These are phyloP conservation scores for Solanum dulcamara DNA, from an alignment of 257 asterid species.

Conservation along the genomic window DNA sequence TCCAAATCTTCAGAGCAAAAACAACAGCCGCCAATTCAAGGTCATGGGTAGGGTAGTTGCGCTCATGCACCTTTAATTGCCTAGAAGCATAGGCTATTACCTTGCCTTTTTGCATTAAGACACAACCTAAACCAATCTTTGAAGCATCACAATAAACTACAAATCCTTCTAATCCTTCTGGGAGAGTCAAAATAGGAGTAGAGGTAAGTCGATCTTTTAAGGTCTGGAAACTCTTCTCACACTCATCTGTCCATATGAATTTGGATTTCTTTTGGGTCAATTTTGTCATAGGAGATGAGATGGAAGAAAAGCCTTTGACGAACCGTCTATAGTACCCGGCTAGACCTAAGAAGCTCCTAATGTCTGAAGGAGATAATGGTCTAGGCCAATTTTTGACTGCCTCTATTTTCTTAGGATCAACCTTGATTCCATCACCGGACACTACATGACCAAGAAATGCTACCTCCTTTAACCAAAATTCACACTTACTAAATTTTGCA, in stretches of 20 bases:
- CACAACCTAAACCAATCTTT: too few species aligned
- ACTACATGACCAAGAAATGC: neutral
- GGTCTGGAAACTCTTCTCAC: too few species aligned
- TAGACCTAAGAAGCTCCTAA: too few species aligned
- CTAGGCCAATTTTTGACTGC: too few species aligned
- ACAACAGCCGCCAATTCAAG: neutral
- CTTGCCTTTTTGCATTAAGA: too few species aligned
- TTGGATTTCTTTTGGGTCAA: too few species aligned
- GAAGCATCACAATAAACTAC: neutral
- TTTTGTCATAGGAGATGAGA: too few species aligned
- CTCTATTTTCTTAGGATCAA: too few species aligned
- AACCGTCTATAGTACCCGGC: too few species aligned
- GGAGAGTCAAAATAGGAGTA: fast-evolving
- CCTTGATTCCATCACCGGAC: neutral
- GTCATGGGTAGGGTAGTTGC: neutral
- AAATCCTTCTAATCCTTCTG: too few species aligned
- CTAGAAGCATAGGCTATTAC: neutral
- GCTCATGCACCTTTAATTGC: neutral
- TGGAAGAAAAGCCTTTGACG: too few species aligned
- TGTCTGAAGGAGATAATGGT: neutral
- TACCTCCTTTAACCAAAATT: neutral
- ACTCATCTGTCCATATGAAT: too few species aligned
- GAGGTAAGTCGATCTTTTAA: neutral
- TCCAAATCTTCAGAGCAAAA: neutral
- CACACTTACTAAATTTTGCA: neutral